Base-by-base conservation (phyloP, 83 land plant genomes). In the Picea engelmannii region DNA sequence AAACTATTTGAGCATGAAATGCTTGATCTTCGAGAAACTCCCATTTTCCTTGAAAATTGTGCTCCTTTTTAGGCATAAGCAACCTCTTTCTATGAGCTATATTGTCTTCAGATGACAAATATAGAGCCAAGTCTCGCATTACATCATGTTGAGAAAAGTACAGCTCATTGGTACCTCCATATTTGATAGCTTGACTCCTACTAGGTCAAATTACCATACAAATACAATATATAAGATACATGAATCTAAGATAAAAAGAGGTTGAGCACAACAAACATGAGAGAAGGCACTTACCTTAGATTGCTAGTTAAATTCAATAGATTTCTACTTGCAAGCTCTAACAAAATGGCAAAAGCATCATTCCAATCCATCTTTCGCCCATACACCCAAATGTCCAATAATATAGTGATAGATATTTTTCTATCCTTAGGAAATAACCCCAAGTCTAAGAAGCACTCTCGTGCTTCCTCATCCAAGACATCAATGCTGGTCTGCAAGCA, bases 101-200 rank as follows among this genome's bases (percentile, higher is more conserved):
- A 6, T 42, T 44, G 23, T 82, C 89, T 1, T 16, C 78, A 47
- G 79, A 85, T 35, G 79, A 81, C 65, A 86, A 9, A 66, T 90
- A 80, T 70, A 92, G 81, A 62, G 91, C 94, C 62, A 92, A 83
- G 61, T 92, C 94, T 84, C 94, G 76, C 78, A 92, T 69, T 5
- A 88, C 85, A 79, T 92, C 91, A 80, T 92, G 94, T 42, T 90
- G 92, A 44, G 86, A 83, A 18, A 88, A 88, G 27, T 76, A 90
- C 31, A 92, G 63, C 63, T 86, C 90, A 67, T 60, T 79, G 69
- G 79, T 82, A 81, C 86, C 78, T 67, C 89, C 79, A 61, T 78
- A 70, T 10, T 52, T 52, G 58, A 52, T 52, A 11, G 58, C 58
- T 10, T 52, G 13, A 52, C 13, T 11, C 58, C 58, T 52, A 52